Base-by-base conservation (phyloP, 106 monocot genomes). In the Platanthera zijinensis region DNA sequence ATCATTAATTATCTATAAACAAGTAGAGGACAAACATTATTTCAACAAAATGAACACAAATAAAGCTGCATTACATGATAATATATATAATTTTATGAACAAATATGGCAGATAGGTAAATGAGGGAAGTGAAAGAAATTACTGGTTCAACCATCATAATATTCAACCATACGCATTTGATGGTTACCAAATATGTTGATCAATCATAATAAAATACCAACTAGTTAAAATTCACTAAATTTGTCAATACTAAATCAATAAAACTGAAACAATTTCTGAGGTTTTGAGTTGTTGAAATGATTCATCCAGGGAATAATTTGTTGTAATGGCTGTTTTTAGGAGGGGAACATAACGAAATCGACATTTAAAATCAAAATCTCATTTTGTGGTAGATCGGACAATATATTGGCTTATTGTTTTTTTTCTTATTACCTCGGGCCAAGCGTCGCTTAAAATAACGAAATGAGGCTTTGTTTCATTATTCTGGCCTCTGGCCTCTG, bases 1-100 rank as follows among this genome's bases (percentile, higher is more conserved):
- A 77, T 96, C 96, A 84, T 93, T 91, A 50, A 96, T 86, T 78
- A 96, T 91, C 96, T 96, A 86, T 77, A 84, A 61, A 13, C 25
- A 63, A 22, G 32, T 10, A 64, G 12, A 19, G 66, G 32, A 4
- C 32, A 22, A 25, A 62, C 21, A 11, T 66, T 66, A 66, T 66
- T 32, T 30, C 32, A 66, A 66, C 25, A 32, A 66, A 66, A 32
- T 5, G 66, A 32, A 11, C 11, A 66, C 39, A 22, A 30, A 30
- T 66, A 66, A 30, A 11, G 66, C 32, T 30, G 66, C 5, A 66
- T 66, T 66, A 66, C 3, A 66, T 30, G 32, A 66, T 21, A 61
- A 61, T 66, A 66, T 5, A 8, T 66, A 9, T 66, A 30, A 1
- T 66, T 63, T 63, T 21, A 18, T 30, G 66, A 12, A 10, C 11